These are phyloP conservation scores for Aspergillus awamori DNA, from an alignment of 2,329 filamentous ascomycete genomes.

Conservation along the genomic window DNA sequence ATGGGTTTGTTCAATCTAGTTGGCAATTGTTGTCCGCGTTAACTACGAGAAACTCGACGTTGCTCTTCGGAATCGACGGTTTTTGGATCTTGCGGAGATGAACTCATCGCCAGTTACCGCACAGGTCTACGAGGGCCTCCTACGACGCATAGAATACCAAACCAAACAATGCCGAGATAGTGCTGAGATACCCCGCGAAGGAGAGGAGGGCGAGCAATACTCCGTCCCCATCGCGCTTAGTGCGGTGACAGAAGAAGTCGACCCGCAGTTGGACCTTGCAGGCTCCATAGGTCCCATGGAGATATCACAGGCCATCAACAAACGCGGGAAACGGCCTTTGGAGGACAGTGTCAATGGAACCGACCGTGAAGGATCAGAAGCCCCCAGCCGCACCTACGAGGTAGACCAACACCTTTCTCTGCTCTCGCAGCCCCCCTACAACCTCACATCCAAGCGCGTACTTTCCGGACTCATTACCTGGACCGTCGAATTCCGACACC, in stretches of 20 bases:
- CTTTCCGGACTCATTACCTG: slow-evolving; percentile 68
- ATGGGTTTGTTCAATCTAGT: slow-evolving; percentile 50
- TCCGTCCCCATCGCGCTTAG: slow-evolving; percentile 40
- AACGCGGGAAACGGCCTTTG: slow-evolving; percentile 37
- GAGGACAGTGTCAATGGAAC: slow-evolving; percentile 41
- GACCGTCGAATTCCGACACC: slow-evolving; percentile 77
- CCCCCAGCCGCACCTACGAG: slow-evolving; percentile 34
- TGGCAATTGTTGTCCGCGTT: slow-evolving; percentile 72
- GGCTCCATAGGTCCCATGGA: slow-evolving; percentile 39
- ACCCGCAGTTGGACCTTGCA: slow-evolving; percentile 42
- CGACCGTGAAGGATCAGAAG: slow-evolving; percentile 52
- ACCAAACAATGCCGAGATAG: slow-evolving; percentile 64
- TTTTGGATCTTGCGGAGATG: slow-evolving; percentile 72
- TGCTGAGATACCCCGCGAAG: slow-evolving; percentile 42
- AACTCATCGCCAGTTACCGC: slow-evolving; percentile 73
- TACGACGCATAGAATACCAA: slow-evolving; percentile 71
- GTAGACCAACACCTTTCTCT: slow-evolving; percentile 50
- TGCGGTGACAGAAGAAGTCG: slow-evolving; percentile 41
- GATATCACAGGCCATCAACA: slow-evolving; percentile 26
- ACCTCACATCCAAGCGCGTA: slow-evolving; percentile 40
- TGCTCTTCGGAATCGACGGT: slow-evolving; percentile 75
- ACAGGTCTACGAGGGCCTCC: slow-evolving; percentile 73
- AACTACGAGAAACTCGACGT: slow-evolving; percentile 86
- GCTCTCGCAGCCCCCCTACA: slow-evolving; percentile 50
- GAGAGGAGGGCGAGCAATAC: slow-evolving; percentile 45